Conservation (phyloP, 2,329 filamentous ascomycete genomes). For the Cytospora chrysosperma region DNA sequence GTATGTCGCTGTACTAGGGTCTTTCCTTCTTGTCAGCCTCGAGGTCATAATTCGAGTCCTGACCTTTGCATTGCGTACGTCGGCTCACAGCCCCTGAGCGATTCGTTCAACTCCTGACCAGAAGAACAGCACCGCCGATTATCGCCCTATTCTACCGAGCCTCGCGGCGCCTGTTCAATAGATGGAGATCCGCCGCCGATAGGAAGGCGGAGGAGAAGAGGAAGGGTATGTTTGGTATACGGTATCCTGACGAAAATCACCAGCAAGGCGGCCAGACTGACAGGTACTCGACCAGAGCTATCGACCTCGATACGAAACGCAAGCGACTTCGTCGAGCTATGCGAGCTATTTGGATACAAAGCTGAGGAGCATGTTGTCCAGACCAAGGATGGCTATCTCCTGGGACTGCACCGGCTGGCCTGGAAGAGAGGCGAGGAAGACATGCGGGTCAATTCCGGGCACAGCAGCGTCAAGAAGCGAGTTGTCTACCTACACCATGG, state of each 20-base stretch:
- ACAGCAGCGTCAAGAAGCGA: constrained; percentile 69
- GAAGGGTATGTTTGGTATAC: constrained; percentile 52
- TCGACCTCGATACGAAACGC: constrained; percentile 80
- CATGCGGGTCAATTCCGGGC: constrained; percentile 71
- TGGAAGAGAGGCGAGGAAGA: constrained; percentile 81
- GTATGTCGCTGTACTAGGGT: constrained; percentile 82
- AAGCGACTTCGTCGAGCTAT: constrained; percentile 92
- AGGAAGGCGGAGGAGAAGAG: constrained; percentile 67
- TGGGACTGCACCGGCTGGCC: constrained; percentile 84
- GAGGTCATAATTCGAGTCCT: constrained; percentile 82
- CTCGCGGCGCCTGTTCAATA: constrained; percentile 80
- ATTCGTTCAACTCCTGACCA: constrained; percentile 22
- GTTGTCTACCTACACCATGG: constrained; percentile 95
- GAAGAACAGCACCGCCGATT: constrained; percentile 65
- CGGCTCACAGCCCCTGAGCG: constrained; percentile 8
- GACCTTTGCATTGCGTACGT: constrained; percentile 81
- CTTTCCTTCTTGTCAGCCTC: constrained; percentile 77
- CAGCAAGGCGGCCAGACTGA: constrained; percentile 11
- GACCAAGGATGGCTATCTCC: constrained; percentile 88
- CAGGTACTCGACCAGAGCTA: constrained; percentile 54
- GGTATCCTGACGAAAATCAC: constrained; percentile 47
- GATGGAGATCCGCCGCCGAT: constrained; percentile 67
- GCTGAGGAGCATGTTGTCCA: constrained; percentile 96
- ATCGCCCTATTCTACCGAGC: constrained; percentile 79
- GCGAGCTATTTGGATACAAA: constrained; percentile 84